Evolutionary conservation across 202 grass and related monocot genomes (phyloP), one percentile per base, ranked within the genome.

Genomic region (Brachypodium distachyon): DNA sequence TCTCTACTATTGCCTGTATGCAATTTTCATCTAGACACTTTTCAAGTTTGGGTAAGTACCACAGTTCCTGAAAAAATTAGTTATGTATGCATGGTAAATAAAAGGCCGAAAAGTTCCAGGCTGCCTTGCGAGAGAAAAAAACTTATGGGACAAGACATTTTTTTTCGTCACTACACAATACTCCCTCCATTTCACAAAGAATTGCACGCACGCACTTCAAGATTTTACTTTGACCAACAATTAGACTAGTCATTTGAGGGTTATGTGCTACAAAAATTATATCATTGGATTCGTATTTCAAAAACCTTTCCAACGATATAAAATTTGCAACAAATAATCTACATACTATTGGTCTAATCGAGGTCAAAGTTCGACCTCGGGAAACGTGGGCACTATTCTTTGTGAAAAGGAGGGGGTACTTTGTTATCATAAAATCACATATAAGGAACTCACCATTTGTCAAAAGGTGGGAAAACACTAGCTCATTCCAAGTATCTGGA

Each of bases 401-500:
- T n/a, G n/a, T n/a, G n/a, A n/a, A n/a, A n/a, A n/a, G n/a, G n/a
- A n/a, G n/a, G n/a, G n/a, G n/a, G 14, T 44, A 67, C 11, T 61
- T 61, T 78, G 11, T 2, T 60, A 59, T 39, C 13, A 53, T 29
- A 4, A 61, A 74, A 78, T 52, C 3, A 37, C 54, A 64, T 56
- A 66, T 27, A 73, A 65, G 49, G 19, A 81, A 61, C 87, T 83
- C 51, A 95, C 96, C 87, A 44, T 95, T 84, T 0, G 77, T 88
- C 52, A 92, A 79, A 60, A 98, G 79, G 61, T 95, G 85, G 1
- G 89, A 98, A 74, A 98, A 90, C 22, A 98, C 82, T 47, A 98
- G 84, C 72, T 98, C 95, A 53, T 95, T 98, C 96, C 96, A 99
- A 52, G 87, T 85, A 90, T 99, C 91, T 51, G 96, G 96, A 31